These are phyloP conservation scores for Candida ovalis DNA, from an alignment of 805 yeast species.

Conservation along the genomic window DNA sequence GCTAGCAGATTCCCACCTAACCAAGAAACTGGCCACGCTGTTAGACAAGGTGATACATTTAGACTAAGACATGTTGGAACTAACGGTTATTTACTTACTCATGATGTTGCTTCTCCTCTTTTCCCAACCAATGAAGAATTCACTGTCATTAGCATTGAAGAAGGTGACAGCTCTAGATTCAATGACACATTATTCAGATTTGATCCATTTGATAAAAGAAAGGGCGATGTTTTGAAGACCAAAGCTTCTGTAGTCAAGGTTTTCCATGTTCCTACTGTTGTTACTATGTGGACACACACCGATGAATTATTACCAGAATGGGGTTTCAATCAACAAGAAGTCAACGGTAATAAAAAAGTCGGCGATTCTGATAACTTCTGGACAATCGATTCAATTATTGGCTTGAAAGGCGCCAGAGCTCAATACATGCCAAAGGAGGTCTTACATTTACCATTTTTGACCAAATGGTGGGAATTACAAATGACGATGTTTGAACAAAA, in stretches of 20 bases:
- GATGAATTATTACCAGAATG: conserved; percentile 88
- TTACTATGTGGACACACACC: conserved; percentile 91
- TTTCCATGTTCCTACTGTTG: conserved; percentile 81
- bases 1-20: conserved; percentile 40
- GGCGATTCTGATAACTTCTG: conserved; percentile 67
- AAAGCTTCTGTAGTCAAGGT: conserved; percentile 66
- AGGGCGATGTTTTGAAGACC: conserved; percentile 55
- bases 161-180: conserved; percentile 49
- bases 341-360: conserved; percentile 87
- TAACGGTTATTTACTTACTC: conserved; percentile 76
- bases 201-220: conserved; percentile 54
- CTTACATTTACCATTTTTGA: conserved; percentile 65
- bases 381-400: conserved; percentile 68
- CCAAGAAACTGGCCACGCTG: conserved; percentile 41
- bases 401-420: conserved; percentile 60
- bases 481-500: conserved; percentile 86
- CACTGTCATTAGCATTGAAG: conserved; percentile 64
- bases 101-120: conserved; percentile 94
- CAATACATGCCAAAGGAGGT: conserved; percentile 62
- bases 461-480: conserved; percentile 89
- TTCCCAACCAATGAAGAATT: conserved; percentile 93
- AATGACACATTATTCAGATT: conserved; percentile 78
- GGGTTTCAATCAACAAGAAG: conserved; percentile 90
- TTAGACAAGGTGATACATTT: conserved; percentile 66
- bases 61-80: conserved; percentile 82